Evolutionary conservation across 495 filamentous ascomycete genomes (phyloP).

Genomic region (Delitschia confertaspora): DNA sequence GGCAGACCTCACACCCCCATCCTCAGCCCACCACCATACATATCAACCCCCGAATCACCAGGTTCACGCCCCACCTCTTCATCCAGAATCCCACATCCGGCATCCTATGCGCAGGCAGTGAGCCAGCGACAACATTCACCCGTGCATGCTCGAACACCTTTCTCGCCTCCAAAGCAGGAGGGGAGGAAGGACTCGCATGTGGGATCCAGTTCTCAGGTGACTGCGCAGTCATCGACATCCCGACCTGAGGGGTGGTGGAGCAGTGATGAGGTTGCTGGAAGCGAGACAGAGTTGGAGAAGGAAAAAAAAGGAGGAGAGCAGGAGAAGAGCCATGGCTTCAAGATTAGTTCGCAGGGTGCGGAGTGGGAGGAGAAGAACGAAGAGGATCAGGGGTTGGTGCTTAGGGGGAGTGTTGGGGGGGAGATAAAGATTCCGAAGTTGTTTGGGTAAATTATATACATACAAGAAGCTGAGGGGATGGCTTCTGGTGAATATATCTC

Average conservation of each 20-base stretch:
- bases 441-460: neutral
- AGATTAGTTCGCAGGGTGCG: neutral
- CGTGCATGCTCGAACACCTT: constrained; percentile 3
- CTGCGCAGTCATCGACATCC: constrained; percentile 14
- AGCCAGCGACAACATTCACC: constrained; percentile 8
- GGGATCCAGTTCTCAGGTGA: constrained; percentile 10
- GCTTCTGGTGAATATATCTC: neutral
- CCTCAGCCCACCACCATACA: neutral
- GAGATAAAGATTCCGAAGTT: neutral
- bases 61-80: constrained; percentile 1
- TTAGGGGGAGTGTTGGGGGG: neutral
- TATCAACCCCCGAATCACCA: neutral
- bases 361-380: neutral
- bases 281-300: neutral
- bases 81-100: constrained; percentile 15
- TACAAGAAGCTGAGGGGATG: neutral
- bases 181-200: constrained; percentile 4
- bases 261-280: constrained; percentile 25
- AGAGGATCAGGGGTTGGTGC: neutral
- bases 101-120: constrained; percentile 7
- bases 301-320: neutral
- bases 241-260: constrained; percentile 28
- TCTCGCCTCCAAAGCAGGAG: constrained; percentile 4
- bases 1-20: constrained; percentile 6
- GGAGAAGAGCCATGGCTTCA: neutral